Base-by-base conservation (phyloP, 805 yeast species). In the Candida krabiensis region DNA sequence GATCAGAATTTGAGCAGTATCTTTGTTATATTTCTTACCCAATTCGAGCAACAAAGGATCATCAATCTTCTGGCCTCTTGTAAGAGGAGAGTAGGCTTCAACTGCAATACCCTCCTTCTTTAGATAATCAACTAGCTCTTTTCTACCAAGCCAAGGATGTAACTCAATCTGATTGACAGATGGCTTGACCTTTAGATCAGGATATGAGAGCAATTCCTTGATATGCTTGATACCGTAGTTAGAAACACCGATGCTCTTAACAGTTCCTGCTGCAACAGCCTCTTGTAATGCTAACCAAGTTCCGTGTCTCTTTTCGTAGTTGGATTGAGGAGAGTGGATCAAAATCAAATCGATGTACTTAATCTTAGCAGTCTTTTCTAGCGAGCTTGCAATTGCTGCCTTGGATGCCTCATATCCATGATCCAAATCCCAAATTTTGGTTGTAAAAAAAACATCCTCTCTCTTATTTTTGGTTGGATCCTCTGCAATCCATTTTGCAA, bases 41-140 rank as follows among this genome's bases (percentile, higher is more conserved):
- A 83, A 64, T 22, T 55, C 61, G 5, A 59, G 22, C 11, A 77
- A 29, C 12, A 59, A 64, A 0, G 69, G 64, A 48, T 75, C 79
- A 29, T 58, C 50, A 25, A 77, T 49, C 24, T 21, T 21, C 21
- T 37, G 45, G 18, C 80, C 83, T 42, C 73, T 72, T 2, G 83
- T 79, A 52, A 81, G 67, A 11, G 88, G 86, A 15, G 80, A 69
- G 61, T 75, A 82, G 1, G 87, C 86, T 52, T 80, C 79, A 6
- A 71, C 52, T 9, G 60, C 60, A 41, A 82, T 79, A 25, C 65
- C 72, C 39, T 79, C 56, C 19, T 58, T 44, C 19, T 60, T 55
- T 47, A 68, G 67, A 55, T 55, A 80, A 24, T 66, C 63, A 21
- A 68, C 66, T 36, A 80, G 53, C 23, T 71, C 71, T 4, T 52